Evolutionary conservation across 768 basidiomycete genomes (phyloP).

Genomic region (Pisolithus tinctorius): DNA sequence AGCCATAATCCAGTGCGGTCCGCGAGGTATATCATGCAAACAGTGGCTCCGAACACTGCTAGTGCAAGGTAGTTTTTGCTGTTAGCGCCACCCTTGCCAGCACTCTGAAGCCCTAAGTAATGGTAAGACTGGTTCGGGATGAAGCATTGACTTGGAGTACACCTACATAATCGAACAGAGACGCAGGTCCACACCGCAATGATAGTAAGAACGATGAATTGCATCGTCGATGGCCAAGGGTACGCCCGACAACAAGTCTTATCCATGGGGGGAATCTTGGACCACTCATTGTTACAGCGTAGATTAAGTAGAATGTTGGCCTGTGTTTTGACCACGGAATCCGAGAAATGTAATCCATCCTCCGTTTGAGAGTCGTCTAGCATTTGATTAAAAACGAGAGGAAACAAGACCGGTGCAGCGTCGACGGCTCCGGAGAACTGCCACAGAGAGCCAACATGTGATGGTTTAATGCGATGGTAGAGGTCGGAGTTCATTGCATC

Average conservation of each 20-base stretch:
- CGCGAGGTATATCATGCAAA: slow-evolving; percentile 66
- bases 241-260: slow-evolving; percentile 81
- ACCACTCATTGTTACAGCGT: slow-evolving; percentile 67
- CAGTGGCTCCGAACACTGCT: slow-evolving; percentile 56
- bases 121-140: slow-evolving; percentile 9
- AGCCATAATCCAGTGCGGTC: slow-evolving; percentile 85
- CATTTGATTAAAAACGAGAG: slow-evolving; percentile 78
- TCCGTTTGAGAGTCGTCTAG: slow-evolving; percentile 65
- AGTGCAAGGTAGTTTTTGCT: slow-evolving; percentile 31
- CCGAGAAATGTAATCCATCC: slow-evolving; percentile 81
- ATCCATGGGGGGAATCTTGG: slow-evolving; percentile 56
- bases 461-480: slow-evolving; percentile 53
- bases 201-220: slow-evolving; percentile 44
- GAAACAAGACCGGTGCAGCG: slow-evolving; percentile 45
- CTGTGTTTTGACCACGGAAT: slow-evolving; percentile 55
- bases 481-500: slow-evolving; percentile 90
- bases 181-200: slow-evolving; percentile 49
- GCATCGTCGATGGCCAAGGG: slow-evolving; percentile 53
- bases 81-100: slow-evolving; percentile 9
- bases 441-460: slow-evolving; percentile 22
- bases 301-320: slow-evolving; percentile 75
- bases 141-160: slow-evolving; percentile 2
- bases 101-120: slow-evolving; percentile 6
- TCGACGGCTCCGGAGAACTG: slow-evolving; percentile 18
- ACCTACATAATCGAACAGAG: slow-evolving; percentile 29